Percentiles rank a stretch among this genome's conserved stretches.
phyloP scores from a whole-genome alignment of 2,329 filamentous ascomycete genomes.

The Exophiala oligosperma region DNA sequence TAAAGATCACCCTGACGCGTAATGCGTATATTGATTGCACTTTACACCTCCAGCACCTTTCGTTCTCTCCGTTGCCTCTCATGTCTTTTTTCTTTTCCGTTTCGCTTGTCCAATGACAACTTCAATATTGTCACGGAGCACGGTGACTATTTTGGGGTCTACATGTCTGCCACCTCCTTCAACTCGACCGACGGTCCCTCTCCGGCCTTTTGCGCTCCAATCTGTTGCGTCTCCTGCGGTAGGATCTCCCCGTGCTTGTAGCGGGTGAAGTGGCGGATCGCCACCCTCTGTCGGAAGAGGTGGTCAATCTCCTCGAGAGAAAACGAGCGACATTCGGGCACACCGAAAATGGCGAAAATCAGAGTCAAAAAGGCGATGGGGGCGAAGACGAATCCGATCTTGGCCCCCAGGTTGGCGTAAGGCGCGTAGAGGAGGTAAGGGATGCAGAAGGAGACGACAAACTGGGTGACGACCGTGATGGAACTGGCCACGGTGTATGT shows the following conservation, averaged over 20 bases:
- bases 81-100: too few relatives aligned
- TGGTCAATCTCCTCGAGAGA: slow-evolving; percentile 21
- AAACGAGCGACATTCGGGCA: slow-evolving; percentile 19
- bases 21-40: too few relatives aligned
- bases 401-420: slow-evolving; percentile 37
- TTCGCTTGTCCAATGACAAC: too few relatives aligned
- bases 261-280: slow-evolving; percentile 10
- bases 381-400: slow-evolving; percentile 41
- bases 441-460: slow-evolving; percentile 37
- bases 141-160: too few relatives aligned
- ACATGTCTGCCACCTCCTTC: slow-evolving; percentile 1
- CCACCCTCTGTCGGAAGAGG: slow-evolving; percentile 1
- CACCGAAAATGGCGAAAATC: slow-evolving; percentile 18
- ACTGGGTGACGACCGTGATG: slow-evolving; percentile 36
- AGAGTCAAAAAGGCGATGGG: slow-evolving; percentile 26
- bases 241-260: slow-evolving; percentile 20
- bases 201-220: slow-evolving; percentile 1
- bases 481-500: slow-evolving; percentile 34
- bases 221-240: background rate
- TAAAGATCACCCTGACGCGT: too few relatives aligned
- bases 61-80: too few relatives aligned
- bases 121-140: too few relatives aligned
- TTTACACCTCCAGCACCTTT: too few relatives aligned
- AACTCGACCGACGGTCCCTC: slow-evolving; percentile 9
- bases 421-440: slow-evolving; percentile 41